These are phyloP conservation scores for Pyrenula massariospora DNA, from an alignment of 495 filamentous ascomycete genomes.

Conservation along the genomic window DNA sequence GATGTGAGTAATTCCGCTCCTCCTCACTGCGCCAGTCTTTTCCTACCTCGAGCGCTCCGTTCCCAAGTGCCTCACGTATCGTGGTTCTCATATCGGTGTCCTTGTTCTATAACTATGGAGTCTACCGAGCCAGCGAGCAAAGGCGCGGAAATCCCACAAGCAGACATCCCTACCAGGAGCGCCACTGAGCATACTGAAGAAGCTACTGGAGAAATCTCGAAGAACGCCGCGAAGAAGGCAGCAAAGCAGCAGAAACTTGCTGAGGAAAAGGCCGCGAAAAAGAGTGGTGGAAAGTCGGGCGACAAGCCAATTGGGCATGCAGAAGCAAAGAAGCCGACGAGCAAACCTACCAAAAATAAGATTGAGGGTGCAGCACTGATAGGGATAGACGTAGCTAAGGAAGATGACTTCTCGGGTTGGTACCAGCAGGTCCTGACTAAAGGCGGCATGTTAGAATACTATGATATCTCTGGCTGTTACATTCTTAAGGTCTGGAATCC, in stretches of 20 bases:
- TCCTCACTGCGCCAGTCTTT: too few relatives aligned
- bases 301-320: constrained; percentile 25
- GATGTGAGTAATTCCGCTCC: too few relatives aligned
- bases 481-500: constrained; percentile 58
- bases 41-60: too few relatives aligned
- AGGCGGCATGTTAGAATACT: constrained; percentile 88
- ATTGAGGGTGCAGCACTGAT: constrained; percentile 57
- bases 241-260: constrained; percentile 55
- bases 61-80: too few relatives aligned
- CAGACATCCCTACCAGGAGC: neutral
- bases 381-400: constrained; percentile 74
- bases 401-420: constrained; percentile 83
- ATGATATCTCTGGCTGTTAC: constrained; percentile 91
- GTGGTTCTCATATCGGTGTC: too few relatives aligned
- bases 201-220: constrained; percentile 40
- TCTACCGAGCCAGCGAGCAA: neutral
- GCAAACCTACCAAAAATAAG: constrained; percentile 36
- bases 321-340: constrained; percentile 26
- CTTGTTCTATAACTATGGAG: neutral
- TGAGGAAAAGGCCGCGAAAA: constrained; percentile 49
- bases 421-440: constrained; percentile 94
- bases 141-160: neutral
- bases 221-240: constrained; percentile 64
- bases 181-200: neutral
- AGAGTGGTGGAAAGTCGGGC: constrained; percentile 17